Conservation (phyloP, 306 rosid species). For the Oxytropis ochrocephala region DNA sequence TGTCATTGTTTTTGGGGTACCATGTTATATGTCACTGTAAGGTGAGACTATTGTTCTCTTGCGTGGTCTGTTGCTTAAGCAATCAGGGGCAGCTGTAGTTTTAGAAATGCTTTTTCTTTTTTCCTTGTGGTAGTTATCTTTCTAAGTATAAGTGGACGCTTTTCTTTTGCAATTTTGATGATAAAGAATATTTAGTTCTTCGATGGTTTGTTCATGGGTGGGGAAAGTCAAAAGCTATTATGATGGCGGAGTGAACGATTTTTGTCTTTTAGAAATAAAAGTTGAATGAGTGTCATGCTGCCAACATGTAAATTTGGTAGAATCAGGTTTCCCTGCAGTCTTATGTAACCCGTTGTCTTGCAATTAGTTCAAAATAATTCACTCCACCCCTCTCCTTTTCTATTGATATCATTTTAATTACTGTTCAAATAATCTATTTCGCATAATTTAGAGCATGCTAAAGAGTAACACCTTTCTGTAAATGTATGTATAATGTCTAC, state of each 20-base stretch:
- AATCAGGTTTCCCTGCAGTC: too few species aligned
- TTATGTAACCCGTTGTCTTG: too few species aligned
- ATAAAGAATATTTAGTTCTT: conserved; percentile 24
- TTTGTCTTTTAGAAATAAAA: neutral
- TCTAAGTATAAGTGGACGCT: conserved; percentile 25
- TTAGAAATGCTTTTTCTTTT: conserved; percentile 29
- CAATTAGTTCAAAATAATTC: too few species aligned
- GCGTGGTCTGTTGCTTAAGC: conserved; percentile 18
- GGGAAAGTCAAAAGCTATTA: neutral
- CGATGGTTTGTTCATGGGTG: neutral
- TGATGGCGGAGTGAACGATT: neutral
- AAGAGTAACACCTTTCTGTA: neutral
- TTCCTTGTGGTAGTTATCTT: conserved; percentile 20
- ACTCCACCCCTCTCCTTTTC: too few species aligned
- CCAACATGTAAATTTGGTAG: neutral
- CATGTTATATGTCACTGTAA: conserved; percentile 13
- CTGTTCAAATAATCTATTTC: too few species aligned
- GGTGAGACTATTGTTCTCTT: conserved; percentile 29
- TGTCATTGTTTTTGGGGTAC: conserved; percentile 16
- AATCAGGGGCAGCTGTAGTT: conserved; percentile 26
- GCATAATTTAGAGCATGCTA: neutral
- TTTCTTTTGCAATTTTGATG: conserved; percentile 36
- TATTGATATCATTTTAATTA: too few species aligned
- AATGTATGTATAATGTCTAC: too few species aligned
- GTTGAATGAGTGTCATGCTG: neutral